phyloP scores from a whole-genome alignment of 2,329 filamentous ascomycete species.

The Fusarium haematococcum region DNA sequence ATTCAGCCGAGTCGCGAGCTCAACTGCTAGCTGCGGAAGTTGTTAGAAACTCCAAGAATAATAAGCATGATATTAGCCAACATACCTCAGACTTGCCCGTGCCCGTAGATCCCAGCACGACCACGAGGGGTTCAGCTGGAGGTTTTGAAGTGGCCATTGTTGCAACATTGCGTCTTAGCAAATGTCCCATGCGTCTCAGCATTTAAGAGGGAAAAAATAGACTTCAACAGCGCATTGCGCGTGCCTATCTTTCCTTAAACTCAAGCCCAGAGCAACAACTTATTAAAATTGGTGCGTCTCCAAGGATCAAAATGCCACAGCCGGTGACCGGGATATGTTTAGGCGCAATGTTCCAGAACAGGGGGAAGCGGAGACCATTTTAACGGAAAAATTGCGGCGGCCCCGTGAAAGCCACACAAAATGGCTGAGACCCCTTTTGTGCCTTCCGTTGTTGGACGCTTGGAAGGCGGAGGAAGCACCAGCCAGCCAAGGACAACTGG shows the following conservation, averaged over 20 bases:
- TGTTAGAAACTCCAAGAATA: constrained; percentile 3
- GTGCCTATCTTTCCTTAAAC: neutral
- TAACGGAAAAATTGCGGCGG: constrained; percentile 38
- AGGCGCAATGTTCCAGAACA: constrained; percentile 30
- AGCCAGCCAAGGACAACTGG: constrained; percentile 10
- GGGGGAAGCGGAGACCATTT: constrained; percentile 20
- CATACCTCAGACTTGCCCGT: constrained; percentile 92
- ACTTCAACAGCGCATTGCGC: constrained; percentile 9
- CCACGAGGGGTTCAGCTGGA: constrained; percentile 74
- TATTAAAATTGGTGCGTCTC: neutral
- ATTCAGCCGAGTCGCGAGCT: constrained; percentile 83
- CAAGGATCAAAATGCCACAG: constrained; percentile 7
- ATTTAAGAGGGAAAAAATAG: constrained; percentile 34
- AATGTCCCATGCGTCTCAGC: constrained; percentile 40
- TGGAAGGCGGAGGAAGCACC: constrained; percentile 33
- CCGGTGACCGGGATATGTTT: constrained; percentile 14
- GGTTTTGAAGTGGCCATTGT: constrained; percentile 54
- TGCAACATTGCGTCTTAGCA: constrained; percentile 50
- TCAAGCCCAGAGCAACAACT: neutral
- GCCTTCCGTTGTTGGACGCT: constrained; percentile 13
- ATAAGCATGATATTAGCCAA: neutral
- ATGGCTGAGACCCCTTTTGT: constrained; percentile 36
- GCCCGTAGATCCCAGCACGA: constrained; percentile 89
- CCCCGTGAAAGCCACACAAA: constrained; percentile 8
- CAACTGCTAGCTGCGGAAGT: constrained; percentile 79